Evolutionary conservation across 805 yeast species (phyloP), one percentile per base, ranked within the genome.

Genomic region (Metschnikowia matae): DNA sequence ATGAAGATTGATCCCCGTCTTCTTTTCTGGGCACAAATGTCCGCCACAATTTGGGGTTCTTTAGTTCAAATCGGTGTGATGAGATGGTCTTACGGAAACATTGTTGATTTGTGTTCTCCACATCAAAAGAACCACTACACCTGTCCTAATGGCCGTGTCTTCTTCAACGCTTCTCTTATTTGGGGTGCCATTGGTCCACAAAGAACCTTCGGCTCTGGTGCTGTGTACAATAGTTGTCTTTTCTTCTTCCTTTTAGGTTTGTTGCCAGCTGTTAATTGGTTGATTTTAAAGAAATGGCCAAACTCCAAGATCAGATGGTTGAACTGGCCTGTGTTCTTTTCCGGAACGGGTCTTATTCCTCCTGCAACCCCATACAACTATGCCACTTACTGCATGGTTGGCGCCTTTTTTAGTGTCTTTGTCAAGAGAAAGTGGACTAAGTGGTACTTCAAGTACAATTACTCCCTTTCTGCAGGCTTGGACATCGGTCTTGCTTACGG

Each of bases 321-420:
- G 56, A 60, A 65, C 59, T 64, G 73, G 71, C 73, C 74, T 10
- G 72, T 73, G 42, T 73, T 73, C 65, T 73, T 73, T 63, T 63
- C 71, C 14, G 78, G 77, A 57, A 68, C 76, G n/a, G 84, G 83
- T 41, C 73, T 75, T 56, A 80, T 84, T 58, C 91, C 92, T 14
- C 91, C 92, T 39, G 85, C 87, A 36, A 83, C 89, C 4, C 82
- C 87, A 29, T 84, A 83, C 64, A 83, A 82, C 63, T 83, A 82
- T 64, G 75, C 79, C 32, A 66, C 81, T 6, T 84, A 78, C 69
- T 77, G 82, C 39, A 62, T 72, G 34, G 67, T 65, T 38, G 70
- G 69, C 6, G 54, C 65, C 55, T 56, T 60, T 48, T 72, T 73
- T 53, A 70, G 73, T 34, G 71, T 66, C 63, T 71, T 62, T 54